Percentiles rank a stretch among this genome's conserved stretches.
phyloP scores from a whole-genome alignment of 1,284 basidiomycete genomes.

The Coriolopsis trogii region DNA sequence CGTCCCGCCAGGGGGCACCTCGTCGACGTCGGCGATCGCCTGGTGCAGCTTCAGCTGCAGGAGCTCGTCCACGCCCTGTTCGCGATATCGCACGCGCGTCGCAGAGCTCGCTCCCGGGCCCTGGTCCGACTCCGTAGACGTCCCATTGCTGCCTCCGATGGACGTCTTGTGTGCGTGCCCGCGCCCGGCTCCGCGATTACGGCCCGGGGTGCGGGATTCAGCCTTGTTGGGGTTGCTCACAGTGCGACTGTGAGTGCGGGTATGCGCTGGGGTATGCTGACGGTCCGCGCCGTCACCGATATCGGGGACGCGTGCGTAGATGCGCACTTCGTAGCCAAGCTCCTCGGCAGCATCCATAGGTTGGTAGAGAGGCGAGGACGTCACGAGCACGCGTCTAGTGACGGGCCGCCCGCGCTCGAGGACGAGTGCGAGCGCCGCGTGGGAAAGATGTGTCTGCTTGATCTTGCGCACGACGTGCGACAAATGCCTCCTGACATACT shows the following conservation, averaged over 20 bases:
- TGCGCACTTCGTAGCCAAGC: slow-evolving; percentile 79
- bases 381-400: slow-evolving; percentile 72
- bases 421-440: slow-evolving; percentile 70
- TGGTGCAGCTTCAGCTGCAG: slow-evolving; percentile 87
- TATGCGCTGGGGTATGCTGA: slow-evolving; percentile 21
- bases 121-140: slow-evolving; percentile 18
- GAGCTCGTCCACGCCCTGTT: slow-evolving; percentile 88
- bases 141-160: slow-evolving; percentile 20
- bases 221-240: slow-evolving; percentile 9
- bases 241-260: slow-evolving; percentile 12
- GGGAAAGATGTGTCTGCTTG: slow-evolving; percentile 54
- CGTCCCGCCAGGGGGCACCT: slow-evolving; percentile 63
- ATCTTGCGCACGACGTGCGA: slow-evolving; percentile 36
- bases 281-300: slow-evolving; percentile 62
- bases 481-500: slow-evolving; percentile 59
- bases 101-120: slow-evolving; percentile 17
- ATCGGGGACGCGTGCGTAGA: slow-evolving; percentile 80
- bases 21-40: slow-evolving; percentile 70
- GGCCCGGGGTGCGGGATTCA: no score
- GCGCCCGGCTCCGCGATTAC: slow-evolving; percentile 15
- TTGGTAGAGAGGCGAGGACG: slow-evolving; percentile 82
- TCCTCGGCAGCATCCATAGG: slow-evolving; percentile 75
- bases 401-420: slow-evolving; percentile 74
- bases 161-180: slow-evolving; percentile 29
- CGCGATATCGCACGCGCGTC: slow-evolving; percentile 59